Conservation (phyloP, 257 asterid species). For the Osmanthus fragrans region DNA sequence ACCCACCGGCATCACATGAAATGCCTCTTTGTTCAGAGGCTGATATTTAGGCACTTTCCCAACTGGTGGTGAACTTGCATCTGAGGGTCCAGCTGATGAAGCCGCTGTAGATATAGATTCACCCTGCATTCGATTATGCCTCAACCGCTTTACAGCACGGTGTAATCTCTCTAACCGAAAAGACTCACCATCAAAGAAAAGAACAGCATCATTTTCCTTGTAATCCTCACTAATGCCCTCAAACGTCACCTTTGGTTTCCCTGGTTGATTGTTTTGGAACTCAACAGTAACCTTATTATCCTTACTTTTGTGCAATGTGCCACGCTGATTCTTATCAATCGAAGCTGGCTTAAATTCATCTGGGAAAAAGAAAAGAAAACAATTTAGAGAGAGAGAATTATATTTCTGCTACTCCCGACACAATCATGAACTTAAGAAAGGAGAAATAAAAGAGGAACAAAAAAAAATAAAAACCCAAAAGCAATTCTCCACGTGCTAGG, state of each 20-base stretch:
- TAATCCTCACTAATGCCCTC: conserved; percentile 94
- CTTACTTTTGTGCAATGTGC: conserved; percentile 82
- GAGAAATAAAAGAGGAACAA: neutral
- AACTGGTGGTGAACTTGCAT: conserved; percentile 59
- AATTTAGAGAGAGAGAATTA: too few species aligned
- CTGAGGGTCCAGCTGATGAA: conserved; percentile 40
- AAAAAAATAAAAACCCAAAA: neutral
- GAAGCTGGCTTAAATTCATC: conserved; percentile 99
- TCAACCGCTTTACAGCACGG: conserved; percentile 85
- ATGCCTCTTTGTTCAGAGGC: conserved; percentile 47
- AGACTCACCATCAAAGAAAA: conserved; percentile 83
- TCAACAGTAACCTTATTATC: conserved; percentile 87
- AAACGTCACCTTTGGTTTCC: conserved; percentile 82
- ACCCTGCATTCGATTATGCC: conserved; percentile 74
- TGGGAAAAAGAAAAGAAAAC: conserved; percentile 17
- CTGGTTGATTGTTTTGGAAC: conserved; percentile 80
- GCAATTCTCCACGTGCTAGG: neutral
- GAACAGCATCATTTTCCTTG: conserved; percentile 92
- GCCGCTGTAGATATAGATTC: conserved; percentile 54
- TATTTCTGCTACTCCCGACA: neutral
- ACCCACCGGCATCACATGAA: conserved; percentile 63
- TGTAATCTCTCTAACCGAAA: conserved; percentile 86
- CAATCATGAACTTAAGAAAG: neutral
- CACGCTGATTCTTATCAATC: conserved; percentile 84
- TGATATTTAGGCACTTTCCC: conserved; percentile 59